Percentiles rank a stretch among this genome's conserved stretches.
These are phyloP conservation scores for Didymella segeticola DNA, from an alignment of 2,329 filamentous ascomycete genomes.

Conservation along the genomic window DNA sequence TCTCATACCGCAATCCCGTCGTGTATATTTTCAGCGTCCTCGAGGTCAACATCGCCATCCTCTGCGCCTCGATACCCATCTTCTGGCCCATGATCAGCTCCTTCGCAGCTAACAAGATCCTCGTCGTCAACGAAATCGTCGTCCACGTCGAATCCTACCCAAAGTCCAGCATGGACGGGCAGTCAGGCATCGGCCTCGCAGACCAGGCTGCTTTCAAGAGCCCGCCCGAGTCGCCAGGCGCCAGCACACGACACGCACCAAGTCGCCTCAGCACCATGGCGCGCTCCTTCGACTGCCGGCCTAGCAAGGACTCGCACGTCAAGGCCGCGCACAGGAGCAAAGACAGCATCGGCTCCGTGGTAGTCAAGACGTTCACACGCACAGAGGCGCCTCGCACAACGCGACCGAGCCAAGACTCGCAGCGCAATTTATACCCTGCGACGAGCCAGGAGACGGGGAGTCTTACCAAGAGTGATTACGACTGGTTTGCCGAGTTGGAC, in stretches of 20 bases:
- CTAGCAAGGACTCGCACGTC: conserved; percentile 5
- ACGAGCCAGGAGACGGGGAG: conserved; percentile 3
- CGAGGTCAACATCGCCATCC: conserved; percentile 49
- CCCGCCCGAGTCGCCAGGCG: not conserved
- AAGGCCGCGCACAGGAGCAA: conserved; percentile 23
- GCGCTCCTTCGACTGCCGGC: conserved; percentile 14
- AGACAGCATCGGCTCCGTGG: not conserved
- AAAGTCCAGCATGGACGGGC: conserved; percentile 23
- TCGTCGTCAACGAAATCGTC: conserved; percentile 49
- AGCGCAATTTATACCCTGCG: conserved; percentile 27
- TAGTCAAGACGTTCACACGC: not conserved
- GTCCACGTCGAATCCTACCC: conserved; percentile 38
- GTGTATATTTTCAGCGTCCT: conserved; percentile 46
- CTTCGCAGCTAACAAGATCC: conserved; percentile 44
- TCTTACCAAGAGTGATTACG: conserved; percentile 14
- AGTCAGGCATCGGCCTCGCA: conserved; percentile 26
- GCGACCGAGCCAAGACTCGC: conserved; percentile 37
- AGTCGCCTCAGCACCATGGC: conserved; percentile 18
- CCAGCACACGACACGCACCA: conserved; percentile 15
- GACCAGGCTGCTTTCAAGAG: conserved; percentile 21
- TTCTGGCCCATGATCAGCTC: conserved; percentile 48
- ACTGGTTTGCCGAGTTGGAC: conserved; percentile 31
- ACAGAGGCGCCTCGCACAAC: not conserved
- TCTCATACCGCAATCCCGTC: conserved; percentile 38
- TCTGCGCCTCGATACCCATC: conserved; percentile 47